Evolutionary conservation across 345 rosid species (phyloP).

Genomic region (Moricandia arvensis): DNA sequence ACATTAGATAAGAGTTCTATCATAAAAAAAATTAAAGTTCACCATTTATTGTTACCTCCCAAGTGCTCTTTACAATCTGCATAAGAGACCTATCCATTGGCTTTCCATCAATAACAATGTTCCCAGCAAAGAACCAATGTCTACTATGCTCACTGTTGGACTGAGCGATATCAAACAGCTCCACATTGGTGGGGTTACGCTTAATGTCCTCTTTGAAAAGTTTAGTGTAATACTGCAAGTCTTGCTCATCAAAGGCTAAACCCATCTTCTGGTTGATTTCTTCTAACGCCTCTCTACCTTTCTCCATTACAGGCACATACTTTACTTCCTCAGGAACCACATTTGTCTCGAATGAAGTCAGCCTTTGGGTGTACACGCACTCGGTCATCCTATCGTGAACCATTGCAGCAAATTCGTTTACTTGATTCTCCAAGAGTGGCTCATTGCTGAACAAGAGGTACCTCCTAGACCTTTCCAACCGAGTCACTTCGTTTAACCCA

Average conservation of each 20-base stretch:
- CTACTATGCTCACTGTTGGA: slow-evolving; percentile 95
- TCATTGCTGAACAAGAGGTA: slow-evolving; percentile 66
- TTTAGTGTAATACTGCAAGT: slow-evolving; percentile 79
- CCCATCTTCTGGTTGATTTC: slow-evolving; percentile 94
- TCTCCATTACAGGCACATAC: slow-evolving; percentile 79
- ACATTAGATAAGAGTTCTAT: background rate
- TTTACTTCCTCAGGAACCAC: slow-evolving; percentile 71
- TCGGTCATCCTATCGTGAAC: slow-evolving; percentile 95
- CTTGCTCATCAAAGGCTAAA: slow-evolving; percentile 92
- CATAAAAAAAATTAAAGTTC: background rate
- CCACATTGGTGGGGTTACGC: slow-evolving; percentile 83
- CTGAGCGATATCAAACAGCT: slow-evolving; percentile 92
- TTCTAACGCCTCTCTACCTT: slow-evolving; percentile 74
- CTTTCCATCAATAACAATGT: slow-evolving; percentile 80
- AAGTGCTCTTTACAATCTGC: slow-evolving; percentile 95
- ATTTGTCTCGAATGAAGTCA: slow-evolving; percentile 66
- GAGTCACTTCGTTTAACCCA: slow-evolving; percentile 70
- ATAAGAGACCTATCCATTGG: slow-evolving; percentile 77
- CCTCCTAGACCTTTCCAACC: slow-evolving; percentile 87
- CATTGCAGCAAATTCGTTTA: slow-evolving; percentile 68
- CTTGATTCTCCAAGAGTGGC: slow-evolving; percentile 51
- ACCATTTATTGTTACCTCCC: slow-evolving; percentile 64
- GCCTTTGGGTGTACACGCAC: slow-evolving; percentile 59
- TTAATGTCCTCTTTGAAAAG: slow-evolving; percentile 72
- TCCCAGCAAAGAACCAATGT: slow-evolving; percentile 95